These are phyloP conservation scores for Suhomyces vadensis DNA, from an alignment of 805 yeast genomes.

Conservation along the genomic window DNA sequence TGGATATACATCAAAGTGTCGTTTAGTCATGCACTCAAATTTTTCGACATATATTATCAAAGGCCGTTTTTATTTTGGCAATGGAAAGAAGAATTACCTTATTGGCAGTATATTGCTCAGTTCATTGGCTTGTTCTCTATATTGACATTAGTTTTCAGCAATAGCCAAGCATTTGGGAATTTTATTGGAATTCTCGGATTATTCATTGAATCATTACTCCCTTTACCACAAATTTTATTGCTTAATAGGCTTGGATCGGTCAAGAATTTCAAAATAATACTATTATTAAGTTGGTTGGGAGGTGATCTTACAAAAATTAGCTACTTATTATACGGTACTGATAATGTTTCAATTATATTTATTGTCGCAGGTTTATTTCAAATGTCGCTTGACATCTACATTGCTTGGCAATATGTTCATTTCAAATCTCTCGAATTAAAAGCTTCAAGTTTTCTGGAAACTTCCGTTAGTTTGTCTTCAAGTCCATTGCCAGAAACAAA, in stretches of 20 bases:
- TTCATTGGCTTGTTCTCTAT: conserved; percentile 45
- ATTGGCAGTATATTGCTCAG: conserved; percentile 61
- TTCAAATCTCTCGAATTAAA: conserved; percentile 39
- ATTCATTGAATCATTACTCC: conserved; percentile 68
- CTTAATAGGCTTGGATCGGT: conserved; percentile 65
- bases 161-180: conserved; percentile 42
- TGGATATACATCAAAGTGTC: conserved; percentile 13
- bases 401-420: conserved; percentile 71
- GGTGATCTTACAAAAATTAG: conserved; percentile 82
- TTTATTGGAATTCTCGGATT: conserved; percentile 64
- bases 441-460: background rate
- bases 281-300: conserved; percentile 81
- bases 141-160: conserved; percentile 41
- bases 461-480: background rate
- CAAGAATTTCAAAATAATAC: conserved; percentile 75
- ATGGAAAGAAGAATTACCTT: conserved; percentile 62
- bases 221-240: conserved; percentile 77
- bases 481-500: background rate
- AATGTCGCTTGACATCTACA: conserved; percentile 69
- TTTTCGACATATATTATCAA: conserved; percentile 69
- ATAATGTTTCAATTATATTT: conserved; percentile 63
- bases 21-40: conserved; percentile 42
- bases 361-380: conserved; percentile 75
- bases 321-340: conserved; percentile 75
- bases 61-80: conserved; percentile 81